phyloP scores from a whole-genome alignment of 2,329 filamentous ascomycete genomes.

The Parascedosporium putredinis region DNA sequence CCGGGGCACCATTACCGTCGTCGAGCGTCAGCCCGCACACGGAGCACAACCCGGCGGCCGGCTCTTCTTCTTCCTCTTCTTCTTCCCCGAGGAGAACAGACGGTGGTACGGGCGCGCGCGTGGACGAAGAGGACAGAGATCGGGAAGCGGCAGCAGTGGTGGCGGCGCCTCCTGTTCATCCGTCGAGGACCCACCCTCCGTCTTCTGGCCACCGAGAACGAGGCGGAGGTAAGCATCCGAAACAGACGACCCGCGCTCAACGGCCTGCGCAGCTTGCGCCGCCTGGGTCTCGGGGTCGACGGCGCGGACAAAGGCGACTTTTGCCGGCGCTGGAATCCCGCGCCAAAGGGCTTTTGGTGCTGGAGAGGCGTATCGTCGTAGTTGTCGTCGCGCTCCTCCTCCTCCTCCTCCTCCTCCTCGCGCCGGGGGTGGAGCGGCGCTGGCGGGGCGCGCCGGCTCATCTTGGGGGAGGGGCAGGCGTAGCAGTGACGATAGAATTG shows the following conservation, averaged over 20 bases:
- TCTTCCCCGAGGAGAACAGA: too few species aligned
- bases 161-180: conserved; percentile 8
- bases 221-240: conserved; percentile 54
- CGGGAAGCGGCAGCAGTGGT: too few species aligned
- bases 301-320: conserved; percentile 48
- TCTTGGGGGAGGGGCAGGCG: too few species aligned
- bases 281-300: conserved; percentile 22
- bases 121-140: too few species aligned
- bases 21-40: conserved; percentile 27
- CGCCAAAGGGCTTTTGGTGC: conserved; percentile 42
- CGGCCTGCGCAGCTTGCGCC: not conserved
- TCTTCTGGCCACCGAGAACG: conserved; percentile 37
- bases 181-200: not conserved
- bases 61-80: too few species aligned
- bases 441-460: not conserved
- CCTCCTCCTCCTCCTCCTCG: too few species aligned
- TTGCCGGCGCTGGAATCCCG: conserved; percentile 40
- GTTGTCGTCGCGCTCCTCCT: conserved; percentile 18
- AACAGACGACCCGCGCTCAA: conserved; percentile 3
- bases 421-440: too few species aligned
- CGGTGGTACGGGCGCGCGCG: too few species aligned
- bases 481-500: too few species aligned
- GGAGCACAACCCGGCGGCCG: too few species aligned
- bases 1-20: conserved; percentile 12
- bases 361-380: conserved; percentile 42